A percentile compares a stretch with the other conserved stretches of the same genome.
Conservation (phyloP, 257 asterid genomes). For the Nicotiana undulata region DNA sequence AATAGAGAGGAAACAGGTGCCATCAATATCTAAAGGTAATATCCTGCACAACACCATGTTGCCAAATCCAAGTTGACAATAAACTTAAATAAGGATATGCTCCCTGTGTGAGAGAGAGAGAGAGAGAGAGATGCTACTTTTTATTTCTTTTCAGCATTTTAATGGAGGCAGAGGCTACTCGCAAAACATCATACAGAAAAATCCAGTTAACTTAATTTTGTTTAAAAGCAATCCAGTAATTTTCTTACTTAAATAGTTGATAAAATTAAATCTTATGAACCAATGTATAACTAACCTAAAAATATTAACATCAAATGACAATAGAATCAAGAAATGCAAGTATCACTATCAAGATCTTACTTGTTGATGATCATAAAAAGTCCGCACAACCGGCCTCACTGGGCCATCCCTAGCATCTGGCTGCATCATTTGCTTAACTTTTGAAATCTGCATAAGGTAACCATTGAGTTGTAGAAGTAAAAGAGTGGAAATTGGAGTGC, state of each 20-base stretch:
- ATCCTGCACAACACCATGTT: background rate
- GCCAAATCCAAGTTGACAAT: background rate
- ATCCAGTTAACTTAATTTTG: background rate
- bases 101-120: background rate
- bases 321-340: background rate
- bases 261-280: background rate
- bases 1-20: background rate
- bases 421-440: slow-evolving; percentile 76
- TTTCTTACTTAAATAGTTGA: background rate
- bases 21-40: background rate
- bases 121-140: background rate
- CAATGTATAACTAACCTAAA: background rate
- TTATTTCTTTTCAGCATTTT: slow-evolving; percentile 8
- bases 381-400: slow-evolving; percentile 59
- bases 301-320: background rate
- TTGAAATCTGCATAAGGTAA: slow-evolving; percentile 35
- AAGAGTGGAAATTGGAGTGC: slow-evolving; percentile 6
- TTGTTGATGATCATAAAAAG: slow-evolving; percentile 72
- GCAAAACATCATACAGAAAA: background rate
- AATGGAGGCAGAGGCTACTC: background rate
- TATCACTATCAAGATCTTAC: slow-evolving; percentile 24
- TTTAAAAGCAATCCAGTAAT: background rate
- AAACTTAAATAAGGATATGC: background rate
- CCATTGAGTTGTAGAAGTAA: slow-evolving; percentile 11
- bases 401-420: slow-evolving; percentile 61